phyloP scores from a whole-genome alignment of 805 yeast genomes.

The Brettanomyces sp. region DNA sequence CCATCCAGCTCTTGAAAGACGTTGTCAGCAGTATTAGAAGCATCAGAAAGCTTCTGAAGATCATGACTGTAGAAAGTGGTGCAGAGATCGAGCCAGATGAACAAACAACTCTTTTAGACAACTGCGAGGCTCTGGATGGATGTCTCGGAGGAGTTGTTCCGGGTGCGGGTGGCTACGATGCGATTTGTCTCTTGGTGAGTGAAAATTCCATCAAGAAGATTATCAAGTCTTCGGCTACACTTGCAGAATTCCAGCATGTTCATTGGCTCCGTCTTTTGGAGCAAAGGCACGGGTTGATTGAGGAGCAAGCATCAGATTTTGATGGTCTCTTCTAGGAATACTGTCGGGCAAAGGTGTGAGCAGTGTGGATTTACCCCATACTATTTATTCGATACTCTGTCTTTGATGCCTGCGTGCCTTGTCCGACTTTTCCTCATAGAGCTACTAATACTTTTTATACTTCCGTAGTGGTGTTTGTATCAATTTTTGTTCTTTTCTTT shows the following conservation, averaged over 20 bases:
- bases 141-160: constrained; percentile 96
- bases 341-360: background rate
- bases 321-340: constrained; percentile 12
- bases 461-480: too few relatives aligned
- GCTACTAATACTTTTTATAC: too few relatives aligned
- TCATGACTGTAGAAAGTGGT: constrained; percentile 54
- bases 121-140: constrained; percentile 50
- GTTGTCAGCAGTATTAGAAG: constrained; percentile 32
- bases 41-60: constrained; percentile 51
- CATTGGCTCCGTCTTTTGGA: constrained; percentile 63
- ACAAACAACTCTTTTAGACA: constrained; percentile 64
- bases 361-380: background rate
- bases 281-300: constrained; percentile 47
- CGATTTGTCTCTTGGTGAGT: constrained; percentile 64
- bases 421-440: background rate
- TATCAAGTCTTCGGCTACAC: constrained; percentile 6
- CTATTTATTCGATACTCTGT: background rate
- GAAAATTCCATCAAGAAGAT: constrained; percentile 32
- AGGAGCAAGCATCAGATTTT: constrained; percentile 33
- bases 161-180: constrained; percentile 98
- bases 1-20: constrained; percentile 10
- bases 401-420: background rate
- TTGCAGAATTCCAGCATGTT: constrained; percentile 34
- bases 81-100: constrained; percentile 83
- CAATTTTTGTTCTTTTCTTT: too few relatives aligned